Conservation (phyloP, 129 eudicot species). For the Lactuca saligna region DNA sequence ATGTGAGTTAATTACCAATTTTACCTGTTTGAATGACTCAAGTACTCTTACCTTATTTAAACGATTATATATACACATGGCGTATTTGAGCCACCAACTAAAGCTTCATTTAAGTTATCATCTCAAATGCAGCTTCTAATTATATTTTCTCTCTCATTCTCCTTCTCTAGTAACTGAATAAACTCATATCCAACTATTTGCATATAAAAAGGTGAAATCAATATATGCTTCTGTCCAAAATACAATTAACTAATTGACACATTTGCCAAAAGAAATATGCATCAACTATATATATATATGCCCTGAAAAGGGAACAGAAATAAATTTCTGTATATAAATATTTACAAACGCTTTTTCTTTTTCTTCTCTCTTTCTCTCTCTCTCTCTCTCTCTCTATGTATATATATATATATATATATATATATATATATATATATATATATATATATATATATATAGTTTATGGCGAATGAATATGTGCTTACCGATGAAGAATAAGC, state of each 20-base stretch:
- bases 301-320: constrained; percentile 9
- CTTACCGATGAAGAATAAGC: constrained; percentile 16
- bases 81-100: constrained; percentile 25
- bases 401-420: neutral
- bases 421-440: neutral
- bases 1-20: constrained; percentile 5
- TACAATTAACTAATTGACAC: constrained; percentile 6
- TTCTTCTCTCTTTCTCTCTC: constrained; percentile 16
- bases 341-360: neutral
- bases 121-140: neutral
- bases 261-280: constrained; percentile 25
- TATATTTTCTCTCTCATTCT: constrained; percentile 11
- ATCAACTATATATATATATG: constrained; percentile 11
- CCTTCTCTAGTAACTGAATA: constrained; percentile 8
- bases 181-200: constrained; percentile 12
- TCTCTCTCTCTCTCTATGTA: neutral
- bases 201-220: constrained; percentile 21
- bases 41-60: neutral
- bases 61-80: constrained; percentile 1
- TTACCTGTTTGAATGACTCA: neutral
- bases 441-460: neutral
- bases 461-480: constrained; percentile 16
- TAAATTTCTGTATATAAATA: constrained; percentile 5
- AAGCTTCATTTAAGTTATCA: constrained; percentile 11
- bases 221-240: constrained; percentile 9